Conservation (phyloP, 257 asterid species). For the Nemophila menziesii region DNA sequence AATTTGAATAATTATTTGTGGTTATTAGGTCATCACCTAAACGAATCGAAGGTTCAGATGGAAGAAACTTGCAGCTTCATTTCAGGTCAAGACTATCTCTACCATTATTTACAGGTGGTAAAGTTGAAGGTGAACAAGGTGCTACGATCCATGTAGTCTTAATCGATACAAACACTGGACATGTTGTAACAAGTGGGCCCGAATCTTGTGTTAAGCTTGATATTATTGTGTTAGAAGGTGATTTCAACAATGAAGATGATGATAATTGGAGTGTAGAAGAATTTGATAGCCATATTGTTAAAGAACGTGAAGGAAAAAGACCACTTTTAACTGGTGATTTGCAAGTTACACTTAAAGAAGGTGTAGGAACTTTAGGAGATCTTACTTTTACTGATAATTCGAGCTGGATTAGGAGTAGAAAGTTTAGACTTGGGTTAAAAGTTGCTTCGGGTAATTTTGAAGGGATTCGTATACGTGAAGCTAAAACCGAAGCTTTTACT, state of each 20-base stretch:
- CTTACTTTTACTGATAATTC: constrained; percentile 93
- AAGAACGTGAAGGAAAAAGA: constrained; percentile 93
- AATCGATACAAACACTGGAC: constrained; percentile 63
- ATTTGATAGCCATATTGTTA: constrained; percentile 84
- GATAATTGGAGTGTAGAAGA: constrained; percentile 87
- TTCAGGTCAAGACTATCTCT: constrained; percentile 75
- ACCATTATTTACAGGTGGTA: constrained; percentile 95
- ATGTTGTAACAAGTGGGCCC: constrained; percentile 69
- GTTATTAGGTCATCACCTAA: constrained; percentile 83
- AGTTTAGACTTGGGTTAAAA: constrained; percentile 87
- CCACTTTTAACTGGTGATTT: constrained; percentile 87
- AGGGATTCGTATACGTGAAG: constrained; percentile 80
- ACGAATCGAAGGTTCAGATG: constrained; percentile 84
- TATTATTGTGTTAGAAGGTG: constrained; percentile 87
- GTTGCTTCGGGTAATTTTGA: constrained; percentile 79
- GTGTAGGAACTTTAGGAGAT: constrained; percentile 92
- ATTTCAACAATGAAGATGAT: constrained; percentile 74
- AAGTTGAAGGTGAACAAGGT: constrained; percentile 97
- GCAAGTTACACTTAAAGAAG: constrained; percentile 86
- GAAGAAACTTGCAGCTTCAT: constrained; percentile 83
- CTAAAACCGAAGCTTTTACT: constrained; percentile 88
- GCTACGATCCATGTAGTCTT: constrained; percentile 78
- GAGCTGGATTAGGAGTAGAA: constrained; percentile 96
- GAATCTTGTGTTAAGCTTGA: constrained; percentile 83
- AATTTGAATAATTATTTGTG: no score